Evolutionary conservation across 2,329 filamentous ascomycete species (phyloP), one percentile per base, ranked within the genome.

Genomic region (Furcasterigmium sp.): DNA sequence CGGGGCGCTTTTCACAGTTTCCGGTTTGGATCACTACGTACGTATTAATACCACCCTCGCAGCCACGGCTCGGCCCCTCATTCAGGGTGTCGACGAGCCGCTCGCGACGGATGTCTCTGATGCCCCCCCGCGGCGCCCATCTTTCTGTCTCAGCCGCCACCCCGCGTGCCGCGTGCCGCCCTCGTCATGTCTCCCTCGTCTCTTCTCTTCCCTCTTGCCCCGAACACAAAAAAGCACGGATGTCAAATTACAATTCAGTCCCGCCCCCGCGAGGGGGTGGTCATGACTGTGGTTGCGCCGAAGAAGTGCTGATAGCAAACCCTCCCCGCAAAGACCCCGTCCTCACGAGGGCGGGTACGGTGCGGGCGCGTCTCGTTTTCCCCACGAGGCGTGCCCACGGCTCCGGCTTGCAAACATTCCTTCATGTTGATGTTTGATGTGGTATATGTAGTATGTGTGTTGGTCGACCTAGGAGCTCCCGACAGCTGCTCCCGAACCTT

Each of bases 181-280:
- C 29, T n/a, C 13, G 26, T 29, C 10, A 14, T 15, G 29, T 13
- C 29, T 15, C 7, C 29, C 14, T n/a, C 29, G 29, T n/a, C 23
- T 37, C 29, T 23, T 39, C 37, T 39, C 43, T 34, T 8, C 7
- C 7, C 32, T 20, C 14, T 23, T 42, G 35, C 17, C 25, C 53
- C n/a, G n/a, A n/a, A n/a, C n/a, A n/a, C n/a, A n/a, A n/a, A n/a
- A n/a, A n/a, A 91, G 91, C 91, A 95, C 87, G 85, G 87, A 95
- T 95, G 90, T 96, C 90, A 95, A 95, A 95, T 95, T 96, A 82
- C 91, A 93, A 91, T 85, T 75, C 80, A 80, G 84, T 82, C 83
- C 66, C 65, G 18, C 42, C 46, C 63, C 65, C 68, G 53, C 56
- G 15, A 4, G 64, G 49, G 48, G 40, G 43, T 49, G 54, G 48